Conservation (phyloP, 2,329 filamentous ascomycete species). For the Capronia epimyces region DNA sequence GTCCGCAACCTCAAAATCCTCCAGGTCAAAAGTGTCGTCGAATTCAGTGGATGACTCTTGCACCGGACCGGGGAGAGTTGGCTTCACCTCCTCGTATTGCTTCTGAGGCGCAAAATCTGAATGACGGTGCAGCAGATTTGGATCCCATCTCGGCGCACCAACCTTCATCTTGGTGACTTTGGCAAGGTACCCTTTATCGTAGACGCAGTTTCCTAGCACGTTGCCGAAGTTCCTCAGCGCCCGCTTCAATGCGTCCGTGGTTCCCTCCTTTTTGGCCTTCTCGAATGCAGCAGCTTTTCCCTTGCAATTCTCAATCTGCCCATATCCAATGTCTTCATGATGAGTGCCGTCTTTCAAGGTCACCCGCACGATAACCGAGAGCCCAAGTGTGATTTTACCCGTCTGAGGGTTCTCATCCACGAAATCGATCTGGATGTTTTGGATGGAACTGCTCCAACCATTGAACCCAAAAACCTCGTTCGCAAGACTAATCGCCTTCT, state of each 20-base stretch:
- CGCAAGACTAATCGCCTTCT: constrained; percentile 91
- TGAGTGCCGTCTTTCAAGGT: constrained; percentile 90
- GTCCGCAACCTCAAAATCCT: constrained; percentile 71
- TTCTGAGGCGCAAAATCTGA: constrained; percentile 62
- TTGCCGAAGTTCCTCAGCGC: constrained; percentile 90
- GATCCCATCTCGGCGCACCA: constrained; percentile 69
- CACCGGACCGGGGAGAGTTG: constrained; percentile 17
- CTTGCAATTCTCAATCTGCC: constrained; percentile 92
- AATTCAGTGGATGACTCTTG: constrained; percentile 13
- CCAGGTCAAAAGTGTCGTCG: constrained; percentile 36
- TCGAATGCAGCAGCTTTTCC: constrained; percentile 94
- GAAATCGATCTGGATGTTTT: constrained; percentile 91
- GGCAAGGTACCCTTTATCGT: constrained; percentile 88
- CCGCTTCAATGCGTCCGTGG: constrained; percentile 88
- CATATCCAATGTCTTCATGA: constrained; percentile 96
- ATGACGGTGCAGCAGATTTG: constrained; percentile 75
- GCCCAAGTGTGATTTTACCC: constrained; percentile 72
- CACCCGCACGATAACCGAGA: constrained; percentile 86
- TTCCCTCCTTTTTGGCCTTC: constrained; percentile 97
- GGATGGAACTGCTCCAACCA: constrained; percentile 94
- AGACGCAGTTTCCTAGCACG: constrained; percentile 95
- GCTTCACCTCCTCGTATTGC: constrained; percentile 45
- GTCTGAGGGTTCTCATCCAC: constrained; percentile 76
- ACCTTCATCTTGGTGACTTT: constrained; percentile 89
- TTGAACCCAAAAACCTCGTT: constrained; percentile 97